Percentiles rank a stretch among this genome's conserved stretches.
Evolutionary conservation across 768 basidiomycete species (phyloP).

Genomic region (Leccinum pellstonianum): DNA sequence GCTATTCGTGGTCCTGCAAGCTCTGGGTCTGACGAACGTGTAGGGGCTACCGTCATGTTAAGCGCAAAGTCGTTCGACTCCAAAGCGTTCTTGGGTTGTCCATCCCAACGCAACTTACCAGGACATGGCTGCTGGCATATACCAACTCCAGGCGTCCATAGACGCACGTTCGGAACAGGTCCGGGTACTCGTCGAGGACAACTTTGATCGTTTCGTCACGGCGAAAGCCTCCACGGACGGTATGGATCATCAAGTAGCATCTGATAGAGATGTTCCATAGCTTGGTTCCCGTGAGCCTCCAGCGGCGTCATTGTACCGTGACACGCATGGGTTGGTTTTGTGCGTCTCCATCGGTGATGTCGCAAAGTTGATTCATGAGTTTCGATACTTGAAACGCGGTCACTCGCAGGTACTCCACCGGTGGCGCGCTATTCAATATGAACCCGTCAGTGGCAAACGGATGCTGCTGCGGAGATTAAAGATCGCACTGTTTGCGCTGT

Average conservation of each 20-base stretch:
- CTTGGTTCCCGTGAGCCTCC: no score
- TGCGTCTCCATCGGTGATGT: no score
- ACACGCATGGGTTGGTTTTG: no score
- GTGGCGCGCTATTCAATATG: no score
- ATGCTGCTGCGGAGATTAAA: no score
- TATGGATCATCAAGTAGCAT: conserved; percentile 31
- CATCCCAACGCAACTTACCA: conserved; percentile 96
- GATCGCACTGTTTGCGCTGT: no score
- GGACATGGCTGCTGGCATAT: conserved; percentile 78
- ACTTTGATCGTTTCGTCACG: conserved; percentile 96
- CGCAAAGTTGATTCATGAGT: no score
- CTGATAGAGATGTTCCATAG: no score
- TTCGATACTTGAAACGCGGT: no score
- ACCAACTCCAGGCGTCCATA: conserved; percentile 71
- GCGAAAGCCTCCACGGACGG: conserved; percentile 98
- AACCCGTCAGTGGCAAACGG: no score
- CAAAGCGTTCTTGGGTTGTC: conserved; percentile 84
- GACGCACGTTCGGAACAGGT: conserved; percentile 94
- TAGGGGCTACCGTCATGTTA: conserved; percentile 80
- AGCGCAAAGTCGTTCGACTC: conserved; percentile 96
- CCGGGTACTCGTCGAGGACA: conserved; percentile 91
- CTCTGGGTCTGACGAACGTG: conserved; percentile 8
- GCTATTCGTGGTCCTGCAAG: conserved; percentile 10
- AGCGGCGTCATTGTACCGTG: no score
- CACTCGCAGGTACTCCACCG: no score